phyloP scores from a whole-genome alignment of 202 grass and related monocot species.

The Carex sylvatica region DNA sequence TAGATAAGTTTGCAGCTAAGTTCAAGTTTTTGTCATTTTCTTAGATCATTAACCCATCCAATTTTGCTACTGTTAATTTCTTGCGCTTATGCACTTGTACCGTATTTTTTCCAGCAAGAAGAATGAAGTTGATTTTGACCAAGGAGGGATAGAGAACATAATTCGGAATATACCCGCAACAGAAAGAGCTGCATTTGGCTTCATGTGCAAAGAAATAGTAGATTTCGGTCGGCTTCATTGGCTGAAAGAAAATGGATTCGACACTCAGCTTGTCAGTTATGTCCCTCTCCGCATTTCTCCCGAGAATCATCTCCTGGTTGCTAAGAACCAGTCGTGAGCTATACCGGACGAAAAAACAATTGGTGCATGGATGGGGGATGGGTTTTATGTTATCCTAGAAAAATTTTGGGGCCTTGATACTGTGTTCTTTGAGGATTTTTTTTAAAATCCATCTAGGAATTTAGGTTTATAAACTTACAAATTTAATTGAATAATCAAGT shows the following conservation, averaged over 20 bases:
- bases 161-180: slow-evolving; percentile 47
- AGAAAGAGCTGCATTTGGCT: slow-evolving; percentile 54
- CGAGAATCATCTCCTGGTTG: slow-evolving; percentile 77
- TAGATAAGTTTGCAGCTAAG: neutral
- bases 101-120: slow-evolving; percentile 11
- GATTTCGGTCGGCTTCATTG: slow-evolving; percentile 51
- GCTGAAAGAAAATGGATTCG: slow-evolving; percentile 52
- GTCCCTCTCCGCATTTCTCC: slow-evolving; percentile 66
- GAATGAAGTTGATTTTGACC: slow-evolving; percentile 25
- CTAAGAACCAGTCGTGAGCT: slow-evolving; percentile 30
- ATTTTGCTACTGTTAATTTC: slow-evolving; percentile 1
- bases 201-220: slow-evolving; percentile 90
- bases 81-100: neutral
- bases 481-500: neutral
- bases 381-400: neutral
- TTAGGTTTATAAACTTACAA: neutral
- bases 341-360: neutral
- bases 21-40: neutral
- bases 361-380: neutral
- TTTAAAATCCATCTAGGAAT: neutral
- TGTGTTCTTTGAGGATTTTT: neutral
- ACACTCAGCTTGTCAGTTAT: slow-evolving; percentile 64
- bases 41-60: neutral
- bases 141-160: slow-evolving; percentile 35
- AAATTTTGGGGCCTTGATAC: neutral